Conservation (phyloP, 257 asterid genomes). For the Ophiorrhiza pumila region DNA sequence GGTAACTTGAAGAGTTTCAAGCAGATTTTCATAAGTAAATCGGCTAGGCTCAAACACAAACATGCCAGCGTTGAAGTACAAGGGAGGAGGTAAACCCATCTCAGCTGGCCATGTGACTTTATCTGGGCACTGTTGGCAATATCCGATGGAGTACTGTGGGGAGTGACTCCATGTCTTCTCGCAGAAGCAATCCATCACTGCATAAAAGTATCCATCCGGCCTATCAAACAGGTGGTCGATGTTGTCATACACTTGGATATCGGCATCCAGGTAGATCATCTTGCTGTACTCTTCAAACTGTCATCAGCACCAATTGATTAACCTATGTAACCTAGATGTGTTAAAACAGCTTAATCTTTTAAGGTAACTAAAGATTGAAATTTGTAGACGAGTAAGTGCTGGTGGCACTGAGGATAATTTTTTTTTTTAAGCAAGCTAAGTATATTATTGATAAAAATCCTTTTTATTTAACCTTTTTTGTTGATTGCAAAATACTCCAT, state of each 20-base stretch:
- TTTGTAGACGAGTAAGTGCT: background rate
- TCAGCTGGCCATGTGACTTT: conserved; percentile 51
- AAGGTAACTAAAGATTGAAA: background rate
- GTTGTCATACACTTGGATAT: conserved; percentile 54
- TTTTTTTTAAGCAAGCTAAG: background rate
- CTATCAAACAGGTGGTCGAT: conserved; percentile 53
- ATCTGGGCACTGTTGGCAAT: conserved; percentile 62
- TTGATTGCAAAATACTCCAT: background rate
- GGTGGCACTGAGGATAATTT: background rate
- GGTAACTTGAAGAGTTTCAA: conserved; percentile 38
- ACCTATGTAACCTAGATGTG: background rate
- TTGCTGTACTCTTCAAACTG: conserved; percentile 59
- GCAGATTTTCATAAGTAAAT: conserved; percentile 37
- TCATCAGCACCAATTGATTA: background rate
- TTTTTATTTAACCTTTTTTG: background rate
- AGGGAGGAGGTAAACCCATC: conserved; percentile 51
- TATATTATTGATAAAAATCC: background rate
- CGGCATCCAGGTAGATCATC: conserved; percentile 64
- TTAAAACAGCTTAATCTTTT: background rate
- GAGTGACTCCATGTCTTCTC: conserved; percentile 62
- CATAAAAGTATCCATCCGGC: conserved; percentile 53
- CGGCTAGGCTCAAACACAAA: conserved; percentile 53
- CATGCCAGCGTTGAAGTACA: conserved; percentile 64
- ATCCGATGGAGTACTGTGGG: conserved; percentile 40
- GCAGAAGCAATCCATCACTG: conserved; percentile 63